phyloP scores from a whole-genome alignment of 2,329 filamentous ascomycete species.

The Fusarium subglutinans region DNA sequence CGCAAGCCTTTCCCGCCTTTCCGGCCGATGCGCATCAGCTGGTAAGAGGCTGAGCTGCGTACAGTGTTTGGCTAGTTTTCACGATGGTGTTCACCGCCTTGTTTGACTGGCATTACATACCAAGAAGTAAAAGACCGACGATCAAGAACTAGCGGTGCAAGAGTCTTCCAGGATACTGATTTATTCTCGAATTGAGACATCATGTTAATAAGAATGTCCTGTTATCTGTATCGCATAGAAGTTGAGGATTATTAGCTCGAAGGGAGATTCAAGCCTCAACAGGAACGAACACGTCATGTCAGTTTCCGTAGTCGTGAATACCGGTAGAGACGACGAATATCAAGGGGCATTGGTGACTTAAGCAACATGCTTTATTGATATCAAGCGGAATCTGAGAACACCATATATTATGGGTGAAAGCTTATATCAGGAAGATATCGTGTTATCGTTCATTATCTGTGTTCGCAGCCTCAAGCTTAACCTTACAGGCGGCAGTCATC shows the following conservation, averaged over 20 bases:
- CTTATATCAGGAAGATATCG: no score
- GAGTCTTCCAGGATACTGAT: not conserved
- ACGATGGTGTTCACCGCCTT: not conserved
- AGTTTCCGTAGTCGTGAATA: not conserved
- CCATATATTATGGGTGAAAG: no score
- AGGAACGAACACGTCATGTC: not conserved
- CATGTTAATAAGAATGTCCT: rapidly evolving
- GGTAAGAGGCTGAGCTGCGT: no score
- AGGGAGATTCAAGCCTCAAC: no score
- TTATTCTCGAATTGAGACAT: no score
- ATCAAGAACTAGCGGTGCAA: not conserved
- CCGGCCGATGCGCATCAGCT: no score
- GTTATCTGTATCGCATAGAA: rapidly evolving
- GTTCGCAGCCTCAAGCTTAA: no score
- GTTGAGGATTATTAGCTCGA: rapidly evolving
- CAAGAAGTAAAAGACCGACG: not conserved
- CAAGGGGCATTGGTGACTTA: rapidly evolving
- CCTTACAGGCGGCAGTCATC: no score
- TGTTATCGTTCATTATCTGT: no score
- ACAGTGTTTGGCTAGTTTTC: not conserved
- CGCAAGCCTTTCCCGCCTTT: not conserved
- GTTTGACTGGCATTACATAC: not conserved
- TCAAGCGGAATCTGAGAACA: rapidly evolving
- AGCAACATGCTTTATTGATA: not conserved
- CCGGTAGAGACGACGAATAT: no score